Evolutionary conservation across 2,329 filamentous ascomycete genomes (phyloP), one percentile per base, ranked within the genome.

Genomic region (Talaromyces amestolkiae): DNA sequence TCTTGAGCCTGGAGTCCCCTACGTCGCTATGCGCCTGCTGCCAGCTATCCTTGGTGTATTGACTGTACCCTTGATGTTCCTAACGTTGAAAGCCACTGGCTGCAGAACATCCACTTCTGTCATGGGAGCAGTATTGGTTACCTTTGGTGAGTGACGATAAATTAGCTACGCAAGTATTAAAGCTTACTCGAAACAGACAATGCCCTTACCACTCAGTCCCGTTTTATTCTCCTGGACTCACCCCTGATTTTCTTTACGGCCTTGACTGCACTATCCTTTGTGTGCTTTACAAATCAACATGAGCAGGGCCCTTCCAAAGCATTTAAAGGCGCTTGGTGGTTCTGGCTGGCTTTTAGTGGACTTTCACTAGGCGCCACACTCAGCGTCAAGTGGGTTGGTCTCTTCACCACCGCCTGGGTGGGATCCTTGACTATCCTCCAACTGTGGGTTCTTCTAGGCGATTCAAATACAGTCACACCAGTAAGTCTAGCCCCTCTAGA

Each of bases 381-480:
- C 68, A 98, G 94, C 81, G 93, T 98, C 74, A 99, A 99, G 83
- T 99, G 95, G 95, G 95, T 99, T 74, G 95, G 95, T 60, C 85
- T 99, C 61, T 98, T 99, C 83, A 99, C 95, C 69, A 97, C 97
- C 78, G 95, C 94, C 58, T 99, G 95, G 95, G 92, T 99, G 70
- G 95, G 95, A 68, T 87, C 85, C 78, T 86, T 99, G 80, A 99
- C 95, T 43, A 79, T 94, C 53, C 78, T 99, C 54, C 95, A 99
- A 82, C 86, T 99, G 66, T 99, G 95, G 95, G 89, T 97, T 70
- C 83, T 99, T 64, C 89, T 97, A 47, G 95, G 93, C 69, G 95
- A 99, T 77, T 86, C 86, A 70, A 92, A 88, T 80, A 93, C 89
- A 63, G 93, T 98, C 61, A 92, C 92, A 62, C 85, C 92, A 69